Conservation (phyloP, 257 asterid genomes). For the Fraxinus pennsylvanica region DNA sequence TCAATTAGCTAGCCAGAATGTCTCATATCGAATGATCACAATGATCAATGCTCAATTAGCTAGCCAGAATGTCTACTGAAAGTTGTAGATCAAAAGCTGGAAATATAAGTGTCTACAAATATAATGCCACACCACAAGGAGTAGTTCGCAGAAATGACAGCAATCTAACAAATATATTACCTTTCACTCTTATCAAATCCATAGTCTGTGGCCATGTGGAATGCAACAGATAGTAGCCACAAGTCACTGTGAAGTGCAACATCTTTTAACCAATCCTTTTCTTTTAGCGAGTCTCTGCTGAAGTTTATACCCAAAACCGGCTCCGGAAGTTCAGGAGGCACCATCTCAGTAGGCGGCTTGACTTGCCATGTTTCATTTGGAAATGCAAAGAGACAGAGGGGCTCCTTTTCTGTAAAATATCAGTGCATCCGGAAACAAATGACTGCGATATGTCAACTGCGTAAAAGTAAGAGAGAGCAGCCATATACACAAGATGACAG, state of each 20-base stretch:
- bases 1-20: not conserved
- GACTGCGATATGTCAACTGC: not conserved
- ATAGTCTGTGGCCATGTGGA: conserved; percentile 70
- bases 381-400: conserved; percentile 69
- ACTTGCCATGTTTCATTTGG: conserved; percentile 81
- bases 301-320: conserved; percentile 81
- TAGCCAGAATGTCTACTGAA: no score
- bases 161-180: conserved; percentile 31
- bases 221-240: conserved; percentile 78
- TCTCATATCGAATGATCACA: no score
- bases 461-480: no score
- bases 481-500: no score
- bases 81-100: no score
- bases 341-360: conserved; percentile 75
- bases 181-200: conserved; percentile 75
- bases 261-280: conserved; percentile 66
- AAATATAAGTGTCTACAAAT: no score
- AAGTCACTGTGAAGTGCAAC: conserved; percentile 83
- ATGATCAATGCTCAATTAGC: not conserved
- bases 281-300: conserved; percentile 74
- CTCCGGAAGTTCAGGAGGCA: conserved; percentile 86
- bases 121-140: not conserved
- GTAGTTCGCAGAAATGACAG: no score
- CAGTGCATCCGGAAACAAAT: not conserved
- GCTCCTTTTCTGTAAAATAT: conserved; percentile 55